phyloP scores from a whole-genome alignment of 306 rosid genomes.

The Macrotyloma uniflorum region DNA sequence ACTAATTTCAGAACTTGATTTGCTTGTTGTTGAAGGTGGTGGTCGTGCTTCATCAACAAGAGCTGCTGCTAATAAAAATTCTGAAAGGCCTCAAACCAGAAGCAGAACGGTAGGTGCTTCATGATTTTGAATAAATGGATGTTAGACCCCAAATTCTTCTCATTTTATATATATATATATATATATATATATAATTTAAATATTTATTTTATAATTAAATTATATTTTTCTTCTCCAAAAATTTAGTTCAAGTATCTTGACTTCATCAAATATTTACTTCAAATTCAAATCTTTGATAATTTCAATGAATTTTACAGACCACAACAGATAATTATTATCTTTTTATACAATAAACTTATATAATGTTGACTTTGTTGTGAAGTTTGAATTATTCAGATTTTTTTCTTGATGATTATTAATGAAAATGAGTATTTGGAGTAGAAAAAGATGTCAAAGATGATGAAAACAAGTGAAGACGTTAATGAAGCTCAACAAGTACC shows the following conservation, averaged over 20 bases:
- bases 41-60: not conserved
- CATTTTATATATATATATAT: not conserved
- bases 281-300: not conserved
- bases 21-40: not conserved
- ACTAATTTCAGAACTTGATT: not conserved
- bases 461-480: not conserved
- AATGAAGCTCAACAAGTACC: not conserved
- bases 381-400: not conserved
- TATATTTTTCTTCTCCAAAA: too few relatives aligned
- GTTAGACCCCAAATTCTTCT: not conserved
- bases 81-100: not conserved
- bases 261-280: too few relatives aligned
- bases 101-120: not conserved
- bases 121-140: not conserved
- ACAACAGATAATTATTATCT: not conserved
- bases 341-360: too few relatives aligned
- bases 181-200: too few relatives aligned
- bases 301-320: not conserved
- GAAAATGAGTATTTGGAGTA: not conserved
- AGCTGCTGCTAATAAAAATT: not conserved
- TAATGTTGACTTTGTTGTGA: not conserved
- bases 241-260: too few relatives aligned
- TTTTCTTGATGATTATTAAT: not conserved
- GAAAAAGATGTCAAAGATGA: not conserved
- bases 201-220: too few relatives aligned